Evolutionary conservation across 768 basidiomycete species (phyloP).

Genomic region (Hygrocybe coccinea): DNA sequence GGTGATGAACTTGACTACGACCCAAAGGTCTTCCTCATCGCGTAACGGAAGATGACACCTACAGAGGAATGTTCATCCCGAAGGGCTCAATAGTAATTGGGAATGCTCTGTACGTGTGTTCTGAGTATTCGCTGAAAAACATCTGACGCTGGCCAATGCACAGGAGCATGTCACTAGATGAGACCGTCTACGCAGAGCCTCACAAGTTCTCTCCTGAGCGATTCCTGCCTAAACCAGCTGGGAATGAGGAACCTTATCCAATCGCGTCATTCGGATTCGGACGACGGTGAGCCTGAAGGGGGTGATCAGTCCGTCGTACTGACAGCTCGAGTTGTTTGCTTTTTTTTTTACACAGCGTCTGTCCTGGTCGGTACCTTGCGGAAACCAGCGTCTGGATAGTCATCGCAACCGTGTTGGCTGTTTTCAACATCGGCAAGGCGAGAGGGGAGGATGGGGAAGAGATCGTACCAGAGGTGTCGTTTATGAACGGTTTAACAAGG

Average conservation of each 20-base stretch:
- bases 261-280: slow-evolving; percentile 34
- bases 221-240: slow-evolving; percentile 22
- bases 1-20: not conserved
- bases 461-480: no score
- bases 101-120: not conserved
- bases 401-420: no score
- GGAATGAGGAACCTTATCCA: slow-evolving; percentile 1
- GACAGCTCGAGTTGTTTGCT: not conserved
- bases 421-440: no score
- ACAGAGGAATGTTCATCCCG: slow-evolving; percentile 14
- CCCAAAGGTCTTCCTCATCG: not conserved
- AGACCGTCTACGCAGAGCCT: slow-evolving; percentile 26
- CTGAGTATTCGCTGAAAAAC: not conserved
- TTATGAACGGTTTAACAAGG: no score
- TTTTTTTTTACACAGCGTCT: not conserved
- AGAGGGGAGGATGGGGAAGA: no score
- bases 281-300: slow-evolving; percentile 25
- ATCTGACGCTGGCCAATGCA: not conserved
- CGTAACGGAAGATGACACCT: not conserved
- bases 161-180: slow-evolving; percentile 30
- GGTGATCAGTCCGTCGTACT: not conserved
- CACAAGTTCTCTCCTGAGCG: slow-evolving; percentile 24
- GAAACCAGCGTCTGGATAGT: no score
- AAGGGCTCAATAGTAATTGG: slow-evolving; percentile 10
- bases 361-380: not conserved